phyloP scores from a whole-genome alignment of 768 basidiomycete species.

The Tubosaeta sp. region DNA sequence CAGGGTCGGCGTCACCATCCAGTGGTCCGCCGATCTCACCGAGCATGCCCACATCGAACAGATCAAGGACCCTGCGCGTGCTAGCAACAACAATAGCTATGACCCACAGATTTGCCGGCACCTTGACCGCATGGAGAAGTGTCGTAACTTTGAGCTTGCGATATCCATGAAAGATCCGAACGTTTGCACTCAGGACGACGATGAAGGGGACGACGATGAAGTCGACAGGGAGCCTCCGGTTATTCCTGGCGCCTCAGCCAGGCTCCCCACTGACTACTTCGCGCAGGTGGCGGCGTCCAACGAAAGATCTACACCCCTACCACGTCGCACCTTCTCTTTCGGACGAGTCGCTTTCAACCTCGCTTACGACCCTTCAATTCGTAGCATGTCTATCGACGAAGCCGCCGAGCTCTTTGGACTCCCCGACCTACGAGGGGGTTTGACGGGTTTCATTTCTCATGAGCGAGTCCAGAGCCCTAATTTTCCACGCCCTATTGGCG shows the following conservation, averaged over 20 bases:
- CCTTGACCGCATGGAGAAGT: slow-evolving; percentile 10
- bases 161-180: not conserved
- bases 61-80: slow-evolving; percentile 29
- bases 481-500: not conserved
- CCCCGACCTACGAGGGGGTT: not conserved
- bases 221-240: too few relatives aligned
- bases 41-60: not conserved
- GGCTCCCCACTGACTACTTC: not conserved
- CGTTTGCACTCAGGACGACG: too few relatives aligned
- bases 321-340: not conserved
- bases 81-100: slow-evolving; percentile 32
- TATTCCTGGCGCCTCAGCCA: not conserved
- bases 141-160: not conserved
- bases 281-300: not conserved
- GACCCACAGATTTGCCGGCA: slow-evolving; percentile 33
- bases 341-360: not conserved
- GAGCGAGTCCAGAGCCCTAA: not conserved
- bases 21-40: too few relatives aligned
- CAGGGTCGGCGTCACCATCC: too few relatives aligned
- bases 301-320: not conserved
- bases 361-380: not conserved
- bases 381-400: not conserved
- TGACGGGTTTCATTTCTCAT: not conserved
- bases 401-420: not conserved
- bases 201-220: too few relatives aligned